phyloP scores from a whole-genome alignment of 2,329 filamentous ascomycete genomes.

The Penicillium sp. region DNA sequence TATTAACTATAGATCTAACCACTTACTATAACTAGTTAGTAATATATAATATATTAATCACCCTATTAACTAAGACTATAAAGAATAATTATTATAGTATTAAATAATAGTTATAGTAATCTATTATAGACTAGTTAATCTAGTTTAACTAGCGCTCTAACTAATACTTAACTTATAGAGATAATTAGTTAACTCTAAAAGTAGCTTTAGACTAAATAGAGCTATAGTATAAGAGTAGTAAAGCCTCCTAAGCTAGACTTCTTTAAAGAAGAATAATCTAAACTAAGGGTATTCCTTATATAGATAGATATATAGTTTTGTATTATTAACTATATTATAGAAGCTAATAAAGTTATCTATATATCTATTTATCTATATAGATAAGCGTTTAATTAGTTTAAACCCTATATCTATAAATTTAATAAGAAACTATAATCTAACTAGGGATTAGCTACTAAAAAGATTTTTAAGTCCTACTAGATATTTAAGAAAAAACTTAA shows the following conservation, averaged over 20 bases:
- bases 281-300: constrained; percentile 2
- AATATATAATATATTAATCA: neutral
- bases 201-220: neutral
- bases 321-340: neutral
- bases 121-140: too few relatives aligned
- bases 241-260: constrained; percentile 9
- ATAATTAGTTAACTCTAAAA: neutral
- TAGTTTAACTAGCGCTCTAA: too few relatives aligned
- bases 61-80: neutral
- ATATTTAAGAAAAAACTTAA: neutral
- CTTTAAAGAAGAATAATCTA: neutral
- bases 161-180: neutral
- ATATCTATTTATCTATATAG: constrained; percentile 2
- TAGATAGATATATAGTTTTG: constrained; percentile 8
- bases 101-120: neutral
- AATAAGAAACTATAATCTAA: neutral
- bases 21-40: too few relatives aligned
- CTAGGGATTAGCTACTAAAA: neutral
- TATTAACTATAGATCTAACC: too few relatives aligned
- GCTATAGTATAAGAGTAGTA: too few relatives aligned
- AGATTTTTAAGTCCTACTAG: neutral
- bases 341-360: constrained; percentile 3
- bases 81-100: neutral
- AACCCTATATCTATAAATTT: constrained; percentile 6
- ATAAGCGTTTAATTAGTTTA: constrained; percentile 8